Evolutionary conservation across 805 yeast species (phyloP).

Genomic region (Alloascoidea africana): DNA sequence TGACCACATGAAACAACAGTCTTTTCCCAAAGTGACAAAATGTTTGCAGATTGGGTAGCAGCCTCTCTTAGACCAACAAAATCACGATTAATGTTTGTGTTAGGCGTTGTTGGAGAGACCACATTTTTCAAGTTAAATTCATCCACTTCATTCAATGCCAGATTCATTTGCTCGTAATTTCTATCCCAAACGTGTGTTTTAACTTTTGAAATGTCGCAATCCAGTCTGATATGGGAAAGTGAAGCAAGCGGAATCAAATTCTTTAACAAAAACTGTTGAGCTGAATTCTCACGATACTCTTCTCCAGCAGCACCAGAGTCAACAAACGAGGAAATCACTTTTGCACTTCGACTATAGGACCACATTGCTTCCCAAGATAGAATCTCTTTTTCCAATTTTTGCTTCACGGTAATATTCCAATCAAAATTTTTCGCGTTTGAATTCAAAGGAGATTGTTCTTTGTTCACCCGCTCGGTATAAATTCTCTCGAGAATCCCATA

Average conservation of each 20-base stretch:
- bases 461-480: conserved; percentile 12
- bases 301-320: too few species aligned
- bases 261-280: conserved; percentile 15
- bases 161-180: conserved; percentile 15
- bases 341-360: too few species aligned
- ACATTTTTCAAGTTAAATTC: conserved; percentile 7
- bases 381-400: conserved; percentile 20
- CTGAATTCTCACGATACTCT: too few species aligned
- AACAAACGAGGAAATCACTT: conserved; percentile 20
- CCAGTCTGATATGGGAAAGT: conserved; percentile 19
- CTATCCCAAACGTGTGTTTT: conserved; percentile 24
- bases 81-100: conserved; percentile 3
- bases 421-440: too few species aligned
- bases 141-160: conserved; percentile 17
- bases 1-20: conserved; percentile 14
- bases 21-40: conserved; percentile 21
- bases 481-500: conserved; percentile 28
- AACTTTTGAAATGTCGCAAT: conserved; percentile 20
- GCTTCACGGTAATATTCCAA: conserved; percentile 9
- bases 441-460: too few species aligned
- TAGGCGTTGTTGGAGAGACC: too few species aligned
- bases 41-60: conserved; percentile 21
- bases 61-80: conserved; percentile 18
- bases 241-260: conserved; percentile 26
- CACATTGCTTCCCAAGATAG: conserved; percentile 24